phyloP scores from a whole-genome alignment of 805 yeast species.

The Cyberlindnera mycetangii region DNA sequence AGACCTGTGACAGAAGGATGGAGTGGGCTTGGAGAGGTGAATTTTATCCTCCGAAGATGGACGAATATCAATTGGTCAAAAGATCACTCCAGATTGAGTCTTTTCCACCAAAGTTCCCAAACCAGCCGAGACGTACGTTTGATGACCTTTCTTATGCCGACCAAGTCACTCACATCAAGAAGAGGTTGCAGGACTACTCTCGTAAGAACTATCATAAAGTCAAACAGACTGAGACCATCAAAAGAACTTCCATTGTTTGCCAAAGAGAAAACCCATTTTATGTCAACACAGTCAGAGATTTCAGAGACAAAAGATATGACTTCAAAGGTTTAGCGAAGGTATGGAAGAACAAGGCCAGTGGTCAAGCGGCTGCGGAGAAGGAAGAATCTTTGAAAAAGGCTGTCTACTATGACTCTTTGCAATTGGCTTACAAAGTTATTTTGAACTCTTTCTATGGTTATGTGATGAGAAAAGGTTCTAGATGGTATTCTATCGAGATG shows the following conservation, averaged over 20 bases:
- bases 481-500: slow-evolving; percentile 99
- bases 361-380: slow-evolving; percentile 50
- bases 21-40: slow-evolving; percentile 99
- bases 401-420: slow-evolving; percentile 89
- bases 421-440: slow-evolving; percentile 95
- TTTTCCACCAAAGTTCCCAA: slow-evolving; percentile 60
- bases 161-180: slow-evolving; percentile 72
- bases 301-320: slow-evolving; percentile 94
- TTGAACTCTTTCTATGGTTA: slow-evolving; percentile 96
- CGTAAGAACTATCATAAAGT: slow-evolving; percentile 80
- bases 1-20: slow-evolving; percentile 83
- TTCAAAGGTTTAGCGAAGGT: slow-evolving; percentile 90
- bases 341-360: slow-evolving; percentile 81
- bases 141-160: slow-evolving; percentile 75
- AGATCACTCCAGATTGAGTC: slow-evolving; percentile 76
- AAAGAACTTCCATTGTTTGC: slow-evolving; percentile 90
- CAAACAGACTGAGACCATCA: slow-evolving; percentile 78
- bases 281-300: slow-evolving; percentile 88
- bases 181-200: slow-evolving; percentile 79
- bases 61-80: slow-evolving; percentile 87
- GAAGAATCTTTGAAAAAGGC: slow-evolving; percentile 96
- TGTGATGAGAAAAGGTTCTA: slow-evolving; percentile 97
- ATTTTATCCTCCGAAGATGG: slow-evolving; percentile 83
- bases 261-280: slow-evolving; percentile 98
- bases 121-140: slow-evolving; percentile 59